Percentiles rank a stretch among this genome's conserved stretches.
phyloP scores from a whole-genome alignment of 441 rosid genomes.

The Corymbia calophylla region DNA sequence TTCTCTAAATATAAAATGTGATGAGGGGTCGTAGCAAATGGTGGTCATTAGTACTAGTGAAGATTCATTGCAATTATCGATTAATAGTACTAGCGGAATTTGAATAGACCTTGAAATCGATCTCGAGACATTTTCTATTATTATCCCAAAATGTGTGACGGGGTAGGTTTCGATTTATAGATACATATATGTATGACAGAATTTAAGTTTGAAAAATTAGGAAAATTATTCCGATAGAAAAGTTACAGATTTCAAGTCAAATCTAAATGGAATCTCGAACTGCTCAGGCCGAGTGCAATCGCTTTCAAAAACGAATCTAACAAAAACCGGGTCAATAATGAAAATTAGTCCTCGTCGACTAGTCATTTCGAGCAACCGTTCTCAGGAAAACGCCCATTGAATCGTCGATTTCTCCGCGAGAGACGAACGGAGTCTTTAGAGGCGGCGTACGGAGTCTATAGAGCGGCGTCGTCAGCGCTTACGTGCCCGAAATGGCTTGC shows the following conservation, averaged over 20 bases:
- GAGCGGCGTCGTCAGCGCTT: neutral
- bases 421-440: neutral
- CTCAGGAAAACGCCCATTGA: neutral
- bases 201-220: too few relatives aligned
- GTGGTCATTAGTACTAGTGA: rapidly evolving
- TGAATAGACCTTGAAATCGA: rapidly evolving
- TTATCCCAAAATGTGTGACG: too few relatives aligned
- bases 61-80: neutral
- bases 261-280: rapidly evolving
- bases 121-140: too few relatives aligned
- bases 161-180: rapidly evolving
- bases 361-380: neutral
- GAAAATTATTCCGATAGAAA: rapidly evolving
- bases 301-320: rapidly evolving
- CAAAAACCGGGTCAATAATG: rapidly evolving
- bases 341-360: neutral
- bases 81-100: rapidly evolving
- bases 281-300: rapidly evolving
- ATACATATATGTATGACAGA: rapidly evolving
- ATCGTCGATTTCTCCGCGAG: neutral
- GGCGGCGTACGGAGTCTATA: rapidly evolving
- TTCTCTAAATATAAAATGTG: too few relatives aligned
- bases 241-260: too few relatives aligned
- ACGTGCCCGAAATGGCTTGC: neutral
- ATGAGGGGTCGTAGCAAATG: too few relatives aligned